Evolutionary conservation across 495 filamentous ascomycete species (phyloP).

Genomic region (Chlorociboria aeruginascens): DNA sequence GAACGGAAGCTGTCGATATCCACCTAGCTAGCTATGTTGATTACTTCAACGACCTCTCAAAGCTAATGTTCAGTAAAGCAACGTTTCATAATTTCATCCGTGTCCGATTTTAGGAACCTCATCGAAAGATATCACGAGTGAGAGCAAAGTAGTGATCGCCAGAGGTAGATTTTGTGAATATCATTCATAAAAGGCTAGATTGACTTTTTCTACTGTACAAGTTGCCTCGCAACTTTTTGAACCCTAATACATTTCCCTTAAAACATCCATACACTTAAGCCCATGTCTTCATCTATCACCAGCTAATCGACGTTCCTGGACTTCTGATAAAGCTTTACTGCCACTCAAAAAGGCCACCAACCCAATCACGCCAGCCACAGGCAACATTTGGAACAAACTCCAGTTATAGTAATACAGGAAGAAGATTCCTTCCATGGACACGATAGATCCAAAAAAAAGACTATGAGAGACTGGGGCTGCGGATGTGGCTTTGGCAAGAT

Average conservation of each 20-base stretch:
- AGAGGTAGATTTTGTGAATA: too few relatives aligned
- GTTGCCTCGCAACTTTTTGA: background rate
- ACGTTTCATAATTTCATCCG: too few relatives aligned
- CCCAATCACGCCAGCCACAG: conserved; percentile 54
- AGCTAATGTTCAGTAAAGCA: too few relatives aligned
- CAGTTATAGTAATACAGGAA: conserved; percentile 89
- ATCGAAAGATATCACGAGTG: too few relatives aligned
- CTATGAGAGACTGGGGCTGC: conserved; percentile 32
- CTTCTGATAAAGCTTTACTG: conserved; percentile 82
- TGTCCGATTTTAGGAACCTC: too few relatives aligned
- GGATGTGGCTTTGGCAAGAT: conserved; percentile 72
- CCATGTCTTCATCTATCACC: conserved; percentile 50
- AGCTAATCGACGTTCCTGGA: conserved; percentile 73
- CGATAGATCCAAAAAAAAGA: conserved; percentile 47
- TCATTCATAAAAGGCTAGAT: too few relatives aligned
- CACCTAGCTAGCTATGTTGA: too few relatives aligned
- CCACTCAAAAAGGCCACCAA: conserved; percentile 74
- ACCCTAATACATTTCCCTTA: too few relatives aligned
- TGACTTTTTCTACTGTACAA: conserved; percentile 7
- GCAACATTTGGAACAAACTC: conserved; percentile 86
- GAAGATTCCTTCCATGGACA: conserved; percentile 83
- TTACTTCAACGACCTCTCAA: too few relatives aligned
- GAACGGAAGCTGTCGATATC: too few relatives aligned
- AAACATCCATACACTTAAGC: too few relatives aligned
- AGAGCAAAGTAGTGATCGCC: too few relatives aligned